A percentile compares a stretch with the other conserved stretches of the same genome.
Evolutionary conservation across 257 asterid genomes (phyloP).

Genomic region (Sherardia arvensis): DNA sequence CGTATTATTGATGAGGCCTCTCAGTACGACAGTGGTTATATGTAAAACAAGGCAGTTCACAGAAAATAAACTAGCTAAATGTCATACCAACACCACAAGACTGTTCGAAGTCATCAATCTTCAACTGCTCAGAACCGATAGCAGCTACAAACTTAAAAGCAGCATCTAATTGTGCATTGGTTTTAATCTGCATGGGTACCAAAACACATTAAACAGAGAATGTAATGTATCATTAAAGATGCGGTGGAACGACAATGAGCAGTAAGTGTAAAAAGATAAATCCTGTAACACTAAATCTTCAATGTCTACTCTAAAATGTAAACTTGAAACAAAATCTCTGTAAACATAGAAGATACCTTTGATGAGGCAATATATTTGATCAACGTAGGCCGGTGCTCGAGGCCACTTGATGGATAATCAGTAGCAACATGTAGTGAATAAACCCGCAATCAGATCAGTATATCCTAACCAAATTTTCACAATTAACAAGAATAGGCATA

Average conservation of each 20-base stretch:
- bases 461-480: background rate
- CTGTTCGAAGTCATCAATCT: slow-evolving; percentile 52
- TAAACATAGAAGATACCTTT: slow-evolving; percentile 36
- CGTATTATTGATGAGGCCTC: background rate
- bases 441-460: background rate
- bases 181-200: slow-evolving; percentile 43
- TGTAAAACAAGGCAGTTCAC: background rate
- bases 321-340: background rate
- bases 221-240: background rate
- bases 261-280: background rate
- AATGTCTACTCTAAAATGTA: slow-evolving; percentile 1
- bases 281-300: background rate
- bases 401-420: slow-evolving; percentile 73
- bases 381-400: slow-evolving; percentile 68
- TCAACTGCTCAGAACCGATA: slow-evolving; percentile 43
- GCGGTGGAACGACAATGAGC: background rate
- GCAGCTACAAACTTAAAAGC: slow-evolving; percentile 54
- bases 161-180: slow-evolving; percentile 77
- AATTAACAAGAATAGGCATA: background rate
- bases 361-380: slow-evolving; percentile 50
- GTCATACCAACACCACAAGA: slow-evolving; percentile 87
- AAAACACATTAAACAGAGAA: background rate
- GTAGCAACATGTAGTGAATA: slow-evolving; percentile 59
- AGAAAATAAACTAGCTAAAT: background rate
- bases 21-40: background rate